These are phyloP conservation scores for Phialophora chinensis DNA, from an alignment of 2,329 filamentous ascomycete species.

Conservation along the genomic window DNA sequence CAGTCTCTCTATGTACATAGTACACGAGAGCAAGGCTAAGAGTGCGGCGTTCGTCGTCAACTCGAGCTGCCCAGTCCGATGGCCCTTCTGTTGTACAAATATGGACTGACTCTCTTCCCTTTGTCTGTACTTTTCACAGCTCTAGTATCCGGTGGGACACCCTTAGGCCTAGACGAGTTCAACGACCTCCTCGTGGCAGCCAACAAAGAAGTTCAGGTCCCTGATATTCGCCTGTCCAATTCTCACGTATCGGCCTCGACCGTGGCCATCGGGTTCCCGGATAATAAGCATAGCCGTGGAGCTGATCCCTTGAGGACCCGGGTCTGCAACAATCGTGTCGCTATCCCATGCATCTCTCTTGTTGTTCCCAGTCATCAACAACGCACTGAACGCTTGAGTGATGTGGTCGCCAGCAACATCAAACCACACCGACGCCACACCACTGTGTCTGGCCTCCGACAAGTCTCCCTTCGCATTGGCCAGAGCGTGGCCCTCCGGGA, in stretches of 20 bases:
- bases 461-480: not conserved
- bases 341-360: not conserved
- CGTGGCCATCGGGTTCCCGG: not conserved
- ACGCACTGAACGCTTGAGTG: not conserved
- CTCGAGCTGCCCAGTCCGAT: too few species aligned
- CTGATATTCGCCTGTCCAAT: conserved; percentile 11
- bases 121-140: too few species aligned
- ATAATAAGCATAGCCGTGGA: not conserved
- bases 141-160: too few species aligned
- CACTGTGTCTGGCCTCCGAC: not conserved
- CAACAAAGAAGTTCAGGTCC: conserved; percentile 11
- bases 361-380: not conserved
- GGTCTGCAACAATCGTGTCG: not conserved
- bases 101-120: too few species aligned
- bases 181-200: conserved; percentile 4
- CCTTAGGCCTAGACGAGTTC: not conserved
- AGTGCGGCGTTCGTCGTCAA: too few species aligned
- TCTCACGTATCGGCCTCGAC: conserved; percentile 1
- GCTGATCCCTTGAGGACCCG: conserved; percentile 4
- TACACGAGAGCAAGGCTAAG: too few species aligned
- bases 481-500: not conserved
- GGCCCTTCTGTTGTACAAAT: too few species aligned
- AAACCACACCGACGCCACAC: conserved; percentile 3
- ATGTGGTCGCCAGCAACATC: conserved; percentile 2
- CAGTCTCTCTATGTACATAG: too few species aligned